Evolutionary conservation across 23 red algal species (phyloP).

Genomic region (Pyropia yezoensis): DNA sequence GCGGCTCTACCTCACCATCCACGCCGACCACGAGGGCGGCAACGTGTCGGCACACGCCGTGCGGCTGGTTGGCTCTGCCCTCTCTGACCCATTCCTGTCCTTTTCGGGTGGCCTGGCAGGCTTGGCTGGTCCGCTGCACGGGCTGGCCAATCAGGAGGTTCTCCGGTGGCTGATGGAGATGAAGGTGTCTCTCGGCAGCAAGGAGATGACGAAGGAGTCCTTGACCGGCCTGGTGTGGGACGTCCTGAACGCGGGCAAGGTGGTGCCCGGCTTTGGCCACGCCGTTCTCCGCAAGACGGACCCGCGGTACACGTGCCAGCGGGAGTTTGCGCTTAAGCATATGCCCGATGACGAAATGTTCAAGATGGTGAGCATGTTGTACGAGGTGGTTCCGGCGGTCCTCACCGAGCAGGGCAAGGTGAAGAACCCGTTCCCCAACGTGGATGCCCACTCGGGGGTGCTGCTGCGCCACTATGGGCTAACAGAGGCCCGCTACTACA

Average conservation of each 20-base stretch:
- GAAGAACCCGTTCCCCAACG: slow-evolving; percentile 98
- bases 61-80: slow-evolving; percentile 85
- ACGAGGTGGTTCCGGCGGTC: slow-evolving; percentile 91
- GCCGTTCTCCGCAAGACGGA: slow-evolving; percentile 91
- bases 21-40: slow-evolving; percentile 95
- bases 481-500: slow-evolving; percentile 80
- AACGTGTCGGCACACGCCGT: slow-evolving; percentile 93
- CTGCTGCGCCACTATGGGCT: slow-evolving; percentile 84
- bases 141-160: slow-evolving; percentile 95
- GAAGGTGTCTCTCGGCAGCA: slow-evolving; percentile 38
- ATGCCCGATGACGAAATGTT: slow-evolving; percentile 89
- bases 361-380: slow-evolving; percentile 79
- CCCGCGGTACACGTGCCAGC: slow-evolving; percentile 88
- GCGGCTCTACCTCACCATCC: slow-evolving; percentile 91
- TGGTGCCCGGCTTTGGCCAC: slow-evolving; percentile 96
- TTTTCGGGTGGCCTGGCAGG: slow-evolving; percentile 85
- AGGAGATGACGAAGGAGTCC: slow-evolving; percentile 56
- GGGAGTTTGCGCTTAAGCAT: slow-evolving; percentile 92
- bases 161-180: slow-evolving; percentile 74
- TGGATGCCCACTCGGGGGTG: slow-evolving; percentile 92
- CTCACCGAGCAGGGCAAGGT: slow-evolving; percentile 85
- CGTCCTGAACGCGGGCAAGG: slow-evolving; percentile 80
- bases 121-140: slow-evolving; percentile 89
- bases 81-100: slow-evolving; percentile 75
- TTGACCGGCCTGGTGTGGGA: slow-evolving; percentile 86